Conservation (phyloP, 2,329 filamentous ascomycete genomes). For the Xylaria arbuscula region DNA sequence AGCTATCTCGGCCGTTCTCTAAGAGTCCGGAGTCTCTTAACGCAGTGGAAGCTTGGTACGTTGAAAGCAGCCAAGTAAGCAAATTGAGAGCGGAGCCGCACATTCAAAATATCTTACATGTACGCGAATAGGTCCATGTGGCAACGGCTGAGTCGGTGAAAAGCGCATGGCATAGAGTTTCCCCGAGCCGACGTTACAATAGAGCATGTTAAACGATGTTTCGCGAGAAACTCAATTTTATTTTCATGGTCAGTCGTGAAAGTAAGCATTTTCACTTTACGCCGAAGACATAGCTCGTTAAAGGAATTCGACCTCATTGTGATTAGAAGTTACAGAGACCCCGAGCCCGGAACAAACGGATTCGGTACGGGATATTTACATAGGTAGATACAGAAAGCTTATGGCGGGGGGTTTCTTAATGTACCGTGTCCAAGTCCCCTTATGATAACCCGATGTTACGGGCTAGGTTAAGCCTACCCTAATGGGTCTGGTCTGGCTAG, state of each 20-base stretch:
- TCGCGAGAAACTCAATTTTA: neutral
- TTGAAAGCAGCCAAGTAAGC: neutral
- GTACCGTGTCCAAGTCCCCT: neutral
- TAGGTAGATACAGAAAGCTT: neutral
- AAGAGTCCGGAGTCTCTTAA: slow-evolving; percentile 20
- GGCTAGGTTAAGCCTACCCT: too few species aligned
- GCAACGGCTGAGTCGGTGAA: slow-evolving; percentile 3
- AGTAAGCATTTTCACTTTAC: neutral
- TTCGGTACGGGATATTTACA: slow-evolving; percentile 21
- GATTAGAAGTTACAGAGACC: slow-evolving; percentile 4
- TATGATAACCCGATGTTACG: slow-evolving; percentile 11
- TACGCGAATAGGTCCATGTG: neutral
- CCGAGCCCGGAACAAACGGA: slow-evolving; percentile 5
- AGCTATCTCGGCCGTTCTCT: slow-evolving; percentile 1
- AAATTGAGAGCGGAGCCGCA: neutral
- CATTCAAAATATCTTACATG: neutral
- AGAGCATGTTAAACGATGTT: neutral
- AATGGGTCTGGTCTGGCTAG: too few species aligned
- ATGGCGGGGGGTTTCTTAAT: neutral
- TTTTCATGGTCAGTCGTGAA: neutral
- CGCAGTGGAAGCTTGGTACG: neutral
- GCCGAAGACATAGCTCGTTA: neutral
- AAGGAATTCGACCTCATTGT: neutral
- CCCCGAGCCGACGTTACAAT: slow-evolving; percentile 18
- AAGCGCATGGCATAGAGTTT: slow-evolving; percentile 20